phyloP scores from a whole-genome alignment of 768 basidiomycete genomes.

The Psilocybe azurescens region DNA sequence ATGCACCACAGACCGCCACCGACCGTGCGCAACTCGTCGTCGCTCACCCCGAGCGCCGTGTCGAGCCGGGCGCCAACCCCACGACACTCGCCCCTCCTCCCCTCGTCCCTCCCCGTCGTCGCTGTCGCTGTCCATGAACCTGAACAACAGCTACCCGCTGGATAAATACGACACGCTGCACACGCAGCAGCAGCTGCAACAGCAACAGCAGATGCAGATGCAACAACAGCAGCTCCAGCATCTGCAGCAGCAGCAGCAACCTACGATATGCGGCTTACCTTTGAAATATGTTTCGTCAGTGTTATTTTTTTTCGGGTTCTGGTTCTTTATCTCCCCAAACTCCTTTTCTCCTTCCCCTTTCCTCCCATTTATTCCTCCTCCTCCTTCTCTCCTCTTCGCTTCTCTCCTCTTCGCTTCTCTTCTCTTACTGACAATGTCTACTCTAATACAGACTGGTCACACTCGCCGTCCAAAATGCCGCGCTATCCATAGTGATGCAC shows the following conservation, averaged over 20 bases:
- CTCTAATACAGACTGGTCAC: constrained; percentile 65
- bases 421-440: background rate
- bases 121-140: background rate
- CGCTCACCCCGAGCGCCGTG: constrained; percentile 39
- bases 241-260: constrained; percentile 38
- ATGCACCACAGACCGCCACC: constrained; percentile 71
- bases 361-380: too few species aligned
- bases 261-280: constrained; percentile 72
- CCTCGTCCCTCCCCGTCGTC: constrained; percentile 46
- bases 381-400: background rate
- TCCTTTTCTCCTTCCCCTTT: background rate
- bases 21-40: constrained; percentile 54
- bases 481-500: constrained; percentile 97
- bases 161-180: constrained; percentile 32
- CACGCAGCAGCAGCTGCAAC: constrained; percentile 29
- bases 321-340: constrained; percentile 1
- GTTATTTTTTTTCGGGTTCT: background rate
- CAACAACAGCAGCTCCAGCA: constrained; percentile 27
- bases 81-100: constrained; percentile 55
- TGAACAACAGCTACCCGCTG: constrained; percentile 36
- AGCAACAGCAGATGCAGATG: constrained; percentile 27
- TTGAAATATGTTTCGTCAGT: constrained; percentile 84
- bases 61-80: constrained; percentile 41
- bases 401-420: background rate
- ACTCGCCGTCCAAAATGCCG: constrained; percentile 93